Evolutionary conservation across 495 filamentous ascomycete genomes (phyloP), one percentile per base, ranked within the genome.

Genomic region (Penicillium cinerascens): DNA sequence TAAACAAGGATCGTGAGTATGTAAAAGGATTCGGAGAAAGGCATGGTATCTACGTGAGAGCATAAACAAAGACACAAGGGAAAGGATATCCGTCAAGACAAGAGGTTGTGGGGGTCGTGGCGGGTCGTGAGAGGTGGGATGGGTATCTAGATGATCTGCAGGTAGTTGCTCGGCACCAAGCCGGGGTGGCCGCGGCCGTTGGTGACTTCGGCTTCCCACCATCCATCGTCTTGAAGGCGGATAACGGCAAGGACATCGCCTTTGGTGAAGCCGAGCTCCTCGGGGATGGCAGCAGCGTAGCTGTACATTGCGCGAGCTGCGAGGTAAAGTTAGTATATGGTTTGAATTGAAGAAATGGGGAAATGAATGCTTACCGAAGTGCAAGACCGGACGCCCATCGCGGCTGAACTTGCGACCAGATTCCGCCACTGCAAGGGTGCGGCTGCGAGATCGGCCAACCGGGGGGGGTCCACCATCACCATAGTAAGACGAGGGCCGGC

Each of bases 121-220:
- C 52, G 56, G 61, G 59, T 70, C 67, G 61, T 69, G 47, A 68
- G 29, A 54, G 20, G 9, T 43, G 27, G 13, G 20, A 20, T 45
- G 51, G 56, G 52, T 56, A 59, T 58, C 61, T 68, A 77, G 49
- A 76, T 70, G 47, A 74, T 73, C 73, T 95, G 90, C 65, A 99
- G 72, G 64, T 99, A 99, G 70, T 99, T 99, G 71, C 92, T 96
- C 20, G 95, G 95, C 46, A 97, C 95, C 63, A 99, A 75, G 21
- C 95, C 95, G 10, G 87, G 74, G 58, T 84, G 78, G 17, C 82
- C 79, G 22, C 84, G 85, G 59, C 82, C 83, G 0, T 88, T 88
- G 44, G 90, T 88, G 47, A 96, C 82, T 71, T 97, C 92, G 13
- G 95, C 93, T 76, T 97, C 93, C 95, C 95, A 99, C 95, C 95